A percentile compares a stretch with the other conserved stretches of the same genome.
Conservation (phyloP, 768 basidiomycete species). For the Gloeopeniophorella convolvens region DNA sequence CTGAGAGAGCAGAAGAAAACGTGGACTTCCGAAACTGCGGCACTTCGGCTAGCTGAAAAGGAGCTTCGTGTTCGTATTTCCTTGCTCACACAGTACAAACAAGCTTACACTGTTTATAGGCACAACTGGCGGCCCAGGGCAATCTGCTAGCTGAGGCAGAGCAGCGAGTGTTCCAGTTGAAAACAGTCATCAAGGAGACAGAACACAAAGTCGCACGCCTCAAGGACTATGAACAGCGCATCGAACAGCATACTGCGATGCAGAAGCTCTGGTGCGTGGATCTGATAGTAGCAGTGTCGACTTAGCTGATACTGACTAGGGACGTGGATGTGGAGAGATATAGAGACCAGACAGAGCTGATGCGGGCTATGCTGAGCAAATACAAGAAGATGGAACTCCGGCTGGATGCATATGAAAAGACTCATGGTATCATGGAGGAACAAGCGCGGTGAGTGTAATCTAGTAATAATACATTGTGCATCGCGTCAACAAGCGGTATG, state of each 20-base stretch:
- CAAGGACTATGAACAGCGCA: conserved; percentile 80
- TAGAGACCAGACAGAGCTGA: conserved; percentile 54
- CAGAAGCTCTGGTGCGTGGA: conserved; percentile 67
- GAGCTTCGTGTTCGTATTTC: conserved; percentile 50
- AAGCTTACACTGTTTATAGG: conserved; percentile 34
- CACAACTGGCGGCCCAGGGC: conserved; percentile 61
- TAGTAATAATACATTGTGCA: neutral
- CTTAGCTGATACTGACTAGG: conserved; percentile 36
- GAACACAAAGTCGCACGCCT: conserved; percentile 78
- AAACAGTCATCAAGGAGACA: conserved; percentile 71
- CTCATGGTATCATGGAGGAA: conserved; percentile 49
- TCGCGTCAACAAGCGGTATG: neutral
- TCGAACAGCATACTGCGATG: conserved; percentile 71
- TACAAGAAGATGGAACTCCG: conserved; percentile 63
- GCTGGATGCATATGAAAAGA: conserved; percentile 50
- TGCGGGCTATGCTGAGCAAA: conserved; percentile 47
- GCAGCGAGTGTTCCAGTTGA: conserved; percentile 61
- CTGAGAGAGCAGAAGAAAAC: conserved; percentile 74
- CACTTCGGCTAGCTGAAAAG: conserved; percentile 61
- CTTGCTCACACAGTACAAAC: neutral
- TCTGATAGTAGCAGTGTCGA: neutral
- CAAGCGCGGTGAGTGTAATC: conserved; percentile 46
- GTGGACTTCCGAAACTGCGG: conserved; percentile 66
- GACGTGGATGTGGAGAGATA: conserved; percentile 68
- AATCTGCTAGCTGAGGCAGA: conserved; percentile 62